A percentile compares a stretch with the other conserved stretches of the same genome.
Conservation (phyloP, 1,139 yeast species). For the Kluyveromyces marxianus region DNA sequence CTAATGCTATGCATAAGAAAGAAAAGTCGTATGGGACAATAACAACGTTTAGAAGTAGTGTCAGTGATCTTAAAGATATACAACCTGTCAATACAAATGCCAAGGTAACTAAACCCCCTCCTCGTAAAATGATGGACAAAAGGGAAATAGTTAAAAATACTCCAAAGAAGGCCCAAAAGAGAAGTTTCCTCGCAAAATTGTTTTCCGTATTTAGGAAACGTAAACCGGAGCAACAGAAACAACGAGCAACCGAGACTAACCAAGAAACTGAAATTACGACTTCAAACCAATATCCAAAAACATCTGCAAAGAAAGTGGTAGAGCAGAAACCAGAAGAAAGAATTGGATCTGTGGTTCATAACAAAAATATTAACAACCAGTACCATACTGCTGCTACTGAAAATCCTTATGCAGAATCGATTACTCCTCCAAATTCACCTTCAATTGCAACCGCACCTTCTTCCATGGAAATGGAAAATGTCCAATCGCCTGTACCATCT, state of each 20-base stretch:
- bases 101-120: conserved; percentile 14
- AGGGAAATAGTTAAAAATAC: neutral
- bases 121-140: conserved; percentile 9
- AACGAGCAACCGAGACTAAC: neutral
- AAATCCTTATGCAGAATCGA: neutral
- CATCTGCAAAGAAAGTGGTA: neutral
- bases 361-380: neutral
- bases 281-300: neutral
- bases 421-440: neutral
- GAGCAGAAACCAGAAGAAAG: neutral
- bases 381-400: neutral
- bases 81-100: neutral
- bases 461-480: too few relatives aligned
- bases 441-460: neutral
- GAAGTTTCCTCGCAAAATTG: neutral
- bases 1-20: conserved; percentile 13
- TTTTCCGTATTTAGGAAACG: conserved; percentile 6
- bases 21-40: conserved; percentile 26
- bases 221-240: conserved; percentile 7
- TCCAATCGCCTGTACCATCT: too few relatives aligned
- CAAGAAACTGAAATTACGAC: neutral
- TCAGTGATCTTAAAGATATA: conserved; percentile 20
- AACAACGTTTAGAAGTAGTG: conserved; percentile 26
- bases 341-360: conserved; percentile 3
- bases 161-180: neutral